Base-by-base conservation (phyloP, 352 stramenopile species). In the Pythium aphanidermatum region DNA sequence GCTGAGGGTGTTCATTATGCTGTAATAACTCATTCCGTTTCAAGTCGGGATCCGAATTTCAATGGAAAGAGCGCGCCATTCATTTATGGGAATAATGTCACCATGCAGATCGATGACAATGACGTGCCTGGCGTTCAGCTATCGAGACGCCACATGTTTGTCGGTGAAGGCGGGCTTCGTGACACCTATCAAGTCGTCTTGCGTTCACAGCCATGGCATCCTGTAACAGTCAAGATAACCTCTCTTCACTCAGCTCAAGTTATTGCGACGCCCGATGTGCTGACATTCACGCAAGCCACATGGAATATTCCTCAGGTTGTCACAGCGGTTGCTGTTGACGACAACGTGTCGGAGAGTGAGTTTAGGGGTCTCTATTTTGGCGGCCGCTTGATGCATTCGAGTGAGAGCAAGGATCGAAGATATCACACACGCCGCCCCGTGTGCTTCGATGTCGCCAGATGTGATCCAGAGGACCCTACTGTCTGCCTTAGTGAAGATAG, bases 21-120 rank as follows among this genome's bases (percentile, higher is more conserved):
- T 1, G 46, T 65, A 13, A 65, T 90, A 21, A 70, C 62, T 2
- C 78, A 90, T 38, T 48, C 30, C 1, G 60, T 55, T 1, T 21
- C 34, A 1, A 88, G 75, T 43, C 37, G 34, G 2, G 78, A 90
- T 34, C 67, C 73, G 6, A 68, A 76, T 41, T 90, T 79, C 52
- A 52, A 83, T 40, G 64, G 68, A 5, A 7, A 28, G 11, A 43
- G 65, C 10, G 81, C 70, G 3, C 78, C 78, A 13, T 90, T 90
- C 38, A 46, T 87, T 13, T 71, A 74, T 13, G 75, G 75, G 3
- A 56, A 60, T 17, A 77, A 70, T 30, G 47, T 88, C 6, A 79
- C 67, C 2, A 60, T 90, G 19, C 70, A 84, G 36, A 82, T 90
- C 32, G 57, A 79, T 7, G 78, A 90, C 56, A 81, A 90, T 36